Conservation (phyloP, 139 green algal species). For the Picochlorum sp. region DNA sequence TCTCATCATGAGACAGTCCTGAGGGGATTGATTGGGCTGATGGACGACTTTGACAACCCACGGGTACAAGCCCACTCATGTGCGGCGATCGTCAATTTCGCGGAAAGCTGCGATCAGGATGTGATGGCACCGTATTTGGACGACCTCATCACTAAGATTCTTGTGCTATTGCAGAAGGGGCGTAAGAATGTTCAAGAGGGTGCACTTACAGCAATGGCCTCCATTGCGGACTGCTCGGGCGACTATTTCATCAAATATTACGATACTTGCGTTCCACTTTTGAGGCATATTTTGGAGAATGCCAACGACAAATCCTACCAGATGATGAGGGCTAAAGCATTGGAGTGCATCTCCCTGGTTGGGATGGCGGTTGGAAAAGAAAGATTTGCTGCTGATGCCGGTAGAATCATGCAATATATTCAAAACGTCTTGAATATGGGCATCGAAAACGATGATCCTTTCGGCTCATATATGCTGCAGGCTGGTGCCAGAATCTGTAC, state of each 20-base stretch:
- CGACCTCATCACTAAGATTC: conserved; percentile 75
- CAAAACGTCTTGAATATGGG: conserved; percentile 56
- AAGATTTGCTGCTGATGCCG: conserved; percentile 73
- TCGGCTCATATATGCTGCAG: conserved; percentile 78
- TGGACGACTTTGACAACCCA: conserved; percentile 82
- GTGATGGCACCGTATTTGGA: conserved; percentile 88
- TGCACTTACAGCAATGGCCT: conserved; percentile 89
- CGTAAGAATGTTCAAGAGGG: conserved; percentile 79
- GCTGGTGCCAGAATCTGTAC: conserved; percentile 96
- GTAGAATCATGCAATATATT: conserved; percentile 81
- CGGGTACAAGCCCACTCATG: conserved; percentile 90
- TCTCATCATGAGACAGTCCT: conserved; percentile 39
- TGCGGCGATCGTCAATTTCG: conserved; percentile 97
- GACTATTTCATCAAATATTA: conserved; percentile 76
- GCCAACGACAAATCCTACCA: conserved; percentile 54
- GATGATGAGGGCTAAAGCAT: conserved; percentile 84
- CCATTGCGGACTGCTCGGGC: conserved; percentile 81
- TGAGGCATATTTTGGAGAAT: conserved; percentile 71
- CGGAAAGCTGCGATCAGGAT: conserved; percentile 72
- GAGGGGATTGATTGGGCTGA: conserved; percentile 51
- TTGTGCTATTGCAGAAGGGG: conserved; percentile 73
- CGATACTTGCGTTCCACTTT: conserved; percentile 68
- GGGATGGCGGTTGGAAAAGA: conserved; percentile 96
- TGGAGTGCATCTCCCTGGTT: conserved; percentile 96
- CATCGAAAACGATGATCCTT: conserved; percentile 56